A percentile compares a stretch with the other conserved stretches of the same genome.
phyloP scores from a whole-genome alignment of 805 yeast species.

The Ogataea parapolymorpha region DNA sequence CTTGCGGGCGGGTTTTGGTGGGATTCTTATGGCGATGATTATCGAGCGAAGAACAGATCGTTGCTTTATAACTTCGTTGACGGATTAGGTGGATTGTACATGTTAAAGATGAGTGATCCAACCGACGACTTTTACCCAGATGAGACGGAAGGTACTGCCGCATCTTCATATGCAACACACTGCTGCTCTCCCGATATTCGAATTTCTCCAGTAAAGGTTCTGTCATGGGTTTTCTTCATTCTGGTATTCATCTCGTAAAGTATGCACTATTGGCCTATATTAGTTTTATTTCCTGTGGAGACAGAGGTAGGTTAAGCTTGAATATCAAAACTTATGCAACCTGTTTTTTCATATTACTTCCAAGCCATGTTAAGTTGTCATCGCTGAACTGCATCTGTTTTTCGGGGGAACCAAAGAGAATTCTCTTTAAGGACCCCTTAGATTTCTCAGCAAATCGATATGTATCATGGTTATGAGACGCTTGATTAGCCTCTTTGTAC shows the following conservation, averaged over 20 bases:
- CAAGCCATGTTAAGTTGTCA: constrained; percentile 19
- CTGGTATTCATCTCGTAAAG: too few relatives aligned
- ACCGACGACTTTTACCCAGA: neutral
- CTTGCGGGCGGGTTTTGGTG: constrained; percentile 93
- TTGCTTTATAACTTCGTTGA: constrained; percentile 45
- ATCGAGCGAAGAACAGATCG: constrained; percentile 33
- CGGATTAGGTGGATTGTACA: constrained; percentile 30
- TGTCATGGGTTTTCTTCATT: too few relatives aligned
- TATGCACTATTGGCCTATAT: too few relatives aligned
- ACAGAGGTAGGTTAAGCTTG: neutral
- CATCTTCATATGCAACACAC: neutral
- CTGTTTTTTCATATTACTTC: constrained; percentile 21
- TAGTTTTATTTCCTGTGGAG: too few relatives aligned
- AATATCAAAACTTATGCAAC: constrained; percentile 6
- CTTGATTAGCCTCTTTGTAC: too few relatives aligned
- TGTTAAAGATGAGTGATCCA: neutral
- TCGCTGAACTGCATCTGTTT: neutral
- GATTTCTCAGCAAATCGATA: too few relatives aligned
- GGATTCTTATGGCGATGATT: constrained; percentile 81
- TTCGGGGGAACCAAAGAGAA: neutral
- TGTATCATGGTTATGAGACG: too few relatives aligned
- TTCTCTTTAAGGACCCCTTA: constrained; percentile 19
- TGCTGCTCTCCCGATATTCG: neutral
- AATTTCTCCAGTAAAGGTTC: too few relatives aligned
- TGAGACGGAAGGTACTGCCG: neutral